These are phyloP conservation scores for Penicillium sp. DNA, from an alignment of 2,329 filamentous ascomycete species.

Conservation along the genomic window DNA sequence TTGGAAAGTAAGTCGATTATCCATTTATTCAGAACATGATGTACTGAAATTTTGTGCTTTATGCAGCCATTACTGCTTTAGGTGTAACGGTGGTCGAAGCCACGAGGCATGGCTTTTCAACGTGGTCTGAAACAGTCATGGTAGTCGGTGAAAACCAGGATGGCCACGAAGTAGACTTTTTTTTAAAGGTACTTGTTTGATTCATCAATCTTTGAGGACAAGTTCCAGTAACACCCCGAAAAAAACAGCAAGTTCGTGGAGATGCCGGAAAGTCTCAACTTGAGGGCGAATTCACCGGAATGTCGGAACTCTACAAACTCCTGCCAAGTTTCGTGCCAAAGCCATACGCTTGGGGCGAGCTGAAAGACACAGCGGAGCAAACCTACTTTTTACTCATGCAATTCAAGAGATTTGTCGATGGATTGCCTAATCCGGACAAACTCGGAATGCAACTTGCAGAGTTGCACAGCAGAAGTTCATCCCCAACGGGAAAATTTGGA, in stretches of 20 bases:
- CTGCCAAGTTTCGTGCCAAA: conserved; percentile 14
- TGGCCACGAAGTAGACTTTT: too few relatives aligned
- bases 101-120: too few relatives aligned
- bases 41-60: too few relatives aligned
- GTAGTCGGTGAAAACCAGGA: too few relatives aligned
- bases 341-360: conserved; percentile 18
- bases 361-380: conserved; percentile 1
- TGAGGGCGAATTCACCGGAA: conserved; percentile 19
- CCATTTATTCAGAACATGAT: too few relatives aligned
- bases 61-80: too few relatives aligned
- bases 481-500: conserved; percentile 27
- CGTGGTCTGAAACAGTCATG: too few relatives aligned
- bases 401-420: conserved; percentile 18
- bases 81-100: too few relatives aligned
- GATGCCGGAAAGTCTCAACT: background rate
- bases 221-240: too few relatives aligned
- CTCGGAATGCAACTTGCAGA: conserved; percentile 19
- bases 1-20: too few relatives aligned
- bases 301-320: conserved; percentile 15
- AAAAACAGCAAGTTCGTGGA: background rate
- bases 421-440: conserved; percentile 17
- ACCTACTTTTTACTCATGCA: conserved; percentile 21
- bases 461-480: conserved; percentile 19
- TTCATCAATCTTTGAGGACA: too few relatives aligned
- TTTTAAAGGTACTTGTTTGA: too few relatives aligned